Evolutionary conservation across 176 grass and related monocot species (phyloP).

Genomic region (Metroxylon sagu): DNA sequence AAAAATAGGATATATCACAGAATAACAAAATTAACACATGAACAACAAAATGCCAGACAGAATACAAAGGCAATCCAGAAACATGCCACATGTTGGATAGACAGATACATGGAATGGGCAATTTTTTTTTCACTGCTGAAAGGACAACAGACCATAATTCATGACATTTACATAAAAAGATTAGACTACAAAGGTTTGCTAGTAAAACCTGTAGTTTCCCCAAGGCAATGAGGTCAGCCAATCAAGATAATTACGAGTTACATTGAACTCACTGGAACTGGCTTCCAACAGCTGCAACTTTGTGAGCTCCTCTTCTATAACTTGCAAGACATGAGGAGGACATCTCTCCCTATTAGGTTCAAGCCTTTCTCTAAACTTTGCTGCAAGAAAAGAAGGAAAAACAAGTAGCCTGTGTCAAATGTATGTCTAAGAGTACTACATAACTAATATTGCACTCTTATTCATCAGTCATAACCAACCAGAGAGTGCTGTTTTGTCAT

Average conservation of each 20-base stretch:
- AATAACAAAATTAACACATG: no score
- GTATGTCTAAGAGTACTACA: no score
- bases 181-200: no score
- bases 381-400: slow-evolving; percentile 27
- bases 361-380: slow-evolving; percentile 90
- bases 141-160: no score
- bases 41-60: no score
- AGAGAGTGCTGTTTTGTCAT: slow-evolving; percentile 97
- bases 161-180: no score
- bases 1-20: no score
- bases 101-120: no score
- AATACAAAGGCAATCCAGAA: no score
- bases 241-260: slow-evolving; percentile 99
- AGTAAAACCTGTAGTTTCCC: slow-evolving; percentile 86
- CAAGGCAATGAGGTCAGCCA: slow-evolving; percentile 93
- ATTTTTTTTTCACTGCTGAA: no score
- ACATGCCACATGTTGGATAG: no score
- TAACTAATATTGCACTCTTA: no score
- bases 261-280: slow-evolving; percentile 96
- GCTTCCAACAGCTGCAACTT: slow-evolving; percentile 92
- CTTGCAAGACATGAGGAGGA: slow-evolving; percentile 91
- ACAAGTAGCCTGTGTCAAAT: not conserved
- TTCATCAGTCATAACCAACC: slow-evolving; percentile 49
- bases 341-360: slow-evolving; percentile 93
- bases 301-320: slow-evolving; percentile 95